These are phyloP conservation scores for Ambrosia hybrid DNA, from an alignment of 140 eudicot genomes.

Conservation along the genomic window DNA sequence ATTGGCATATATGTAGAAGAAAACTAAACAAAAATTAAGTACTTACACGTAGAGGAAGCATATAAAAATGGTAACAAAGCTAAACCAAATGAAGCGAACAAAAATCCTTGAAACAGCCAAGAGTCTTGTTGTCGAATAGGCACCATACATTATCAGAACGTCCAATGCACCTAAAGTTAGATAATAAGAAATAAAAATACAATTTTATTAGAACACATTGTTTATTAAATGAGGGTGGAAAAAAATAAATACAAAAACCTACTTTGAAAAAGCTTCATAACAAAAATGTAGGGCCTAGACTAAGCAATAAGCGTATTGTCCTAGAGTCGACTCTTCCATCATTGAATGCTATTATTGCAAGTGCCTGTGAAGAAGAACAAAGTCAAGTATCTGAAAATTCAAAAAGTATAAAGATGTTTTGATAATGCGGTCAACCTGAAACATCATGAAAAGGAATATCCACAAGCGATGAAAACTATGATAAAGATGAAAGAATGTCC, in stretches of 20 bases:
- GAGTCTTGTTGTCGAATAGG: constrained; percentile 79
- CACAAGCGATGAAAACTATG: constrained; percentile 97
- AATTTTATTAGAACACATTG: neutral
- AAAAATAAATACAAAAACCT: constrained; percentile 24
- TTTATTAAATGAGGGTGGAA: constrained; percentile 10
- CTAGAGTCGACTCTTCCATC: constrained; percentile 46
- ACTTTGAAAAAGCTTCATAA: constrained; percentile 91
- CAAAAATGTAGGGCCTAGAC: constrained; percentile 95
- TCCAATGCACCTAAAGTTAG: constrained; percentile 72
- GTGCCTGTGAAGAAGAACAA: constrained; percentile 45
- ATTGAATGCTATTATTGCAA: constrained; percentile 73
- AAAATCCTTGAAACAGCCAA: constrained; percentile 79
- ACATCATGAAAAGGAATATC: constrained; percentile 93
- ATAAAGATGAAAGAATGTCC: constrained; percentile 87
- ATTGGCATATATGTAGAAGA: neutral
- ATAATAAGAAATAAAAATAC: too few relatives aligned
- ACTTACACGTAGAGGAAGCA: constrained; percentile 89
- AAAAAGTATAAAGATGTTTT: neutral
- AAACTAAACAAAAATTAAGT: constrained; percentile 6
- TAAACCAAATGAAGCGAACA: constrained; percentile 80
- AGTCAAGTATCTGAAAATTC: neutral
- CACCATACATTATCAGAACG: constrained; percentile 89
- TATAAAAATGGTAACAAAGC: constrained; percentile 62
- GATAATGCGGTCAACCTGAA: constrained; percentile 57
- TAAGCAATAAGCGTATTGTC: constrained; percentile 67